These are phyloP conservation scores for Alternaria viburni DNA, from an alignment of 2,329 filamentous ascomycete species.

Conservation along the genomic window DNA sequence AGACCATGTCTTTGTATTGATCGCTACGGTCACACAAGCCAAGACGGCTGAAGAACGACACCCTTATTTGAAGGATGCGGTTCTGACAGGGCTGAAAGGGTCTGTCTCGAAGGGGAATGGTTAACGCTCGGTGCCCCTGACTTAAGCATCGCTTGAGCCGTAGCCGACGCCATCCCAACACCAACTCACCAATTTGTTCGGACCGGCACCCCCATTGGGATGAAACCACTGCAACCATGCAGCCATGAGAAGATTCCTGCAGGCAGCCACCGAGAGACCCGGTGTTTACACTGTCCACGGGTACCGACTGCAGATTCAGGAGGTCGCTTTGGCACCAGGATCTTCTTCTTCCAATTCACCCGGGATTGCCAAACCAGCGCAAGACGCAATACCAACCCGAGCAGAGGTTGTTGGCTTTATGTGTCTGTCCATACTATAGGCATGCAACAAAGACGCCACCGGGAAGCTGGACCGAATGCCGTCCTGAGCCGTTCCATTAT, in stretches of 20 bases:
- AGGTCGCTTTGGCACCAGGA: background rate
- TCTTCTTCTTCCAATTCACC: background rate
- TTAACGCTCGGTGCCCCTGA: slow-evolving; percentile 16
- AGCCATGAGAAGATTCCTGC: slow-evolving; percentile 6
- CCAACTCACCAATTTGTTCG: slow-evolving; percentile 8
- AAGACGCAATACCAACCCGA: background rate
- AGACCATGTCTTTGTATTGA: background rate
- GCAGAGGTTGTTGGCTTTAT: background rate
- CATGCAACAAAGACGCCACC: slow-evolving; percentile 1
- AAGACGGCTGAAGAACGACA: background rate
- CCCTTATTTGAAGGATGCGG: background rate
- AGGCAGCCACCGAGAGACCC: slow-evolving; percentile 11
- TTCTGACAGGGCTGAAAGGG: background rate
- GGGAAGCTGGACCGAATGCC: slow-evolving; percentile 27
- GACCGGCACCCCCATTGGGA: slow-evolving; percentile 15
- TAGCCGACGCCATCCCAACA: slow-evolving; percentile 13
- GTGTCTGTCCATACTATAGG: background rate
- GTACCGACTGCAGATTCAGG: background rate
- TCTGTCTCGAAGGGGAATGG: slow-evolving; percentile 1
- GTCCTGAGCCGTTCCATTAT: slow-evolving; percentile 10
- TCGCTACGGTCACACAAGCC: background rate
- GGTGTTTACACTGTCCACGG: background rate
- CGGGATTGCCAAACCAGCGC: background rate
- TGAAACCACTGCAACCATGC: slow-evolving; percentile 11
- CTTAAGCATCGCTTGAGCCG: slow-evolving; percentile 1